Evolutionary conservation across 225 moss, liverwort and hornwort genomes (phyloP).

Genomic region (Takakia lepidozioides): DNA sequence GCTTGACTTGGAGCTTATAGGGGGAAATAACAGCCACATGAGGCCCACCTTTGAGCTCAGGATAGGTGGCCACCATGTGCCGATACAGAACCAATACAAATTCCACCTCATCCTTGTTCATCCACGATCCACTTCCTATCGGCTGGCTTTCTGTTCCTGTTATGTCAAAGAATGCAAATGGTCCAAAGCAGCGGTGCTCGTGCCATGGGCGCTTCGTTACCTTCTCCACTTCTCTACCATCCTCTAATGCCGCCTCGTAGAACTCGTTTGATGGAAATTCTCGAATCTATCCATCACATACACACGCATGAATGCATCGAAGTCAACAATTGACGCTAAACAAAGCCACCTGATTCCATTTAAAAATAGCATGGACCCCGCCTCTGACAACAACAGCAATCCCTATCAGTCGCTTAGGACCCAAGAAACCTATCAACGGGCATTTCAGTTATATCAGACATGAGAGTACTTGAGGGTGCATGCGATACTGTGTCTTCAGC

Average conservation of each 20-base stretch:
- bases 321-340: too few species aligned
- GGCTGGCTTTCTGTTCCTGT: slow-evolving; percentile 87
- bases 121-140: slow-evolving; percentile 92
- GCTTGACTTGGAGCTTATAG: slow-evolving; percentile 98
- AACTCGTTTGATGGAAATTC: slow-evolving; percentile 94
- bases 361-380: too few species aligned
- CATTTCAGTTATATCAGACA: too few species aligned
- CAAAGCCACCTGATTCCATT: too few species aligned
- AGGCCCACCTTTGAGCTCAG: slow-evolving; percentile 60
- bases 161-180: slow-evolving; percentile 79
- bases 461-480: slow-evolving; percentile 99
- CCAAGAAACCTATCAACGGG: too few species aligned
- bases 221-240: slow-evolving; percentile 64
- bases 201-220: slow-evolving; percentile 86
- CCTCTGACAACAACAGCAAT: too few species aligned
- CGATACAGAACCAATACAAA: slow-evolving; percentile 84
- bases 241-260: slow-evolving; percentile 69
- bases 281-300: slow-evolving; percentile 48
- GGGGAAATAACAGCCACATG: slow-evolving; percentile 90
- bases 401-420: too few species aligned
- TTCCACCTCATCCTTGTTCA: slow-evolving; percentile 89
- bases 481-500: slow-evolving; percentile 97
- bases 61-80: slow-evolving; percentile 73
- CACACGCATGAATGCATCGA: too few species aligned
- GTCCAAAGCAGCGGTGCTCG: slow-evolving; percentile 95